Evolutionary conservation across 2,329 filamentous ascomycete genomes (phyloP).

Genomic region (Monilinia vaccinii-corymbosi): DNA sequence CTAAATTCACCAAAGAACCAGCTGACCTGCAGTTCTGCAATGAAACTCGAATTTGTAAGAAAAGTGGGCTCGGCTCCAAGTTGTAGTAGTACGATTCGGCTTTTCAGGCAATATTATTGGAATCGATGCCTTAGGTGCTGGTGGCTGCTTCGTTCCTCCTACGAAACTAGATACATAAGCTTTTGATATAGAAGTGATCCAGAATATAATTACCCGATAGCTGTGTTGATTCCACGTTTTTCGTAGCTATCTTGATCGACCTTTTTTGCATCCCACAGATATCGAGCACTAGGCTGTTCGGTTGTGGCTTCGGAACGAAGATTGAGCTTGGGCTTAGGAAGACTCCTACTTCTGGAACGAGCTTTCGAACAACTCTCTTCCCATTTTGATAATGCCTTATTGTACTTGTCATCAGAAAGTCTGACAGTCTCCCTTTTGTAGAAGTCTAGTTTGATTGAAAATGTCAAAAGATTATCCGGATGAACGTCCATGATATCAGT

Average conservation of each 20-base stretch:
- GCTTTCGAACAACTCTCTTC: neutral
- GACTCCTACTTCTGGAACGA: neutral
- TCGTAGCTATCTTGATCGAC: constrained; percentile 10
- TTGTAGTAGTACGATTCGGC: neutral
- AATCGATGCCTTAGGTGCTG: too few relatives aligned
- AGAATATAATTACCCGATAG: constrained; percentile 3
- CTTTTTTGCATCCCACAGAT: neutral
- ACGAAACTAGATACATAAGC: neutral
- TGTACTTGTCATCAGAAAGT: neutral
- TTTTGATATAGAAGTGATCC: neutral
- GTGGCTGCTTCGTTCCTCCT: neutral
- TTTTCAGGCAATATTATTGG: neutral
- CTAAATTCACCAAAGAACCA: neutral
- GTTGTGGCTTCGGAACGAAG: neutral
- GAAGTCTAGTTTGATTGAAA: neutral
- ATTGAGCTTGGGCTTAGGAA: neutral
- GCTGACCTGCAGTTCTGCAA: constrained; percentile 9
- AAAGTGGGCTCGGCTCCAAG: rapidly evolving
- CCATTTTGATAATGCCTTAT: neutral
- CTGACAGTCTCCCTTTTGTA: neutral
- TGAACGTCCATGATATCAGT: neutral
- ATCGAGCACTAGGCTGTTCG: neutral
- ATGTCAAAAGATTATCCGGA: neutral
- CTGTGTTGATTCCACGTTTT: constrained; percentile 8
- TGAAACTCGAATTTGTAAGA: neutral